Percentiles rank a stretch among this genome's conserved stretches.
Conservation (phyloP, 345 rosid genomes). For the Anastatica hierochuntica region DNA sequence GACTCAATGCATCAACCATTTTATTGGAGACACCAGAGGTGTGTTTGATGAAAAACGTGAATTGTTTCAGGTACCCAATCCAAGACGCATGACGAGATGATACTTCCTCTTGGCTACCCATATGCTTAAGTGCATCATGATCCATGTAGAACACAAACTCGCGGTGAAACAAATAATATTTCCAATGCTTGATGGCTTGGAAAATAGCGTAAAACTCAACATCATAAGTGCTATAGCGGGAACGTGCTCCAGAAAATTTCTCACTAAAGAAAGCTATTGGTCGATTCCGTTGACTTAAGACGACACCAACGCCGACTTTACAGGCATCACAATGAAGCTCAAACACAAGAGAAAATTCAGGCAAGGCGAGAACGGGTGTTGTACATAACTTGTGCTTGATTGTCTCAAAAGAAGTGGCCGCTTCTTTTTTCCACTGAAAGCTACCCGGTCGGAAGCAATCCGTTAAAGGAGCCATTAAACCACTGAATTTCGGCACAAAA, state of each 20-base stretch:
- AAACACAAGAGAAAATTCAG: not conserved
- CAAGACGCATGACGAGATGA: no score
- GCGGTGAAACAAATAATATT: no score
- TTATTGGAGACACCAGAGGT: no score
- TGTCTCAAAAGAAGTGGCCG: not conserved
- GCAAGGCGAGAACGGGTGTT: not conserved
- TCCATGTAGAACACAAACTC: no score
- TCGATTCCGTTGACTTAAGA: not conserved
- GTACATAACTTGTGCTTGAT: not conserved
- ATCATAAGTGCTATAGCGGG: not conserved
- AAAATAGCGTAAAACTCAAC: not conserved
- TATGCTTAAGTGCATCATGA: no score
- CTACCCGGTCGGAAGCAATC: not conserved
- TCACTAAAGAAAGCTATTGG: not conserved
- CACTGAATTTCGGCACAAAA: not conserved
- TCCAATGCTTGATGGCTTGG: not conserved
- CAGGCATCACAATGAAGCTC: not conserved
- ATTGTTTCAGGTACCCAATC: no score
- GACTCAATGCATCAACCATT: no score
- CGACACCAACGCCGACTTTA: not conserved
- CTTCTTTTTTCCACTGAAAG: not conserved
- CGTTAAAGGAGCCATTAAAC: not conserved
- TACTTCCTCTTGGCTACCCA: no score
- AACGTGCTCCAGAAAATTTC: not conserved
- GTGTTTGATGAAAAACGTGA: no score